Conservation (phyloP, 2,329 filamentous ascomycete species). For the Colletotrichum tropicicola region DNA sequence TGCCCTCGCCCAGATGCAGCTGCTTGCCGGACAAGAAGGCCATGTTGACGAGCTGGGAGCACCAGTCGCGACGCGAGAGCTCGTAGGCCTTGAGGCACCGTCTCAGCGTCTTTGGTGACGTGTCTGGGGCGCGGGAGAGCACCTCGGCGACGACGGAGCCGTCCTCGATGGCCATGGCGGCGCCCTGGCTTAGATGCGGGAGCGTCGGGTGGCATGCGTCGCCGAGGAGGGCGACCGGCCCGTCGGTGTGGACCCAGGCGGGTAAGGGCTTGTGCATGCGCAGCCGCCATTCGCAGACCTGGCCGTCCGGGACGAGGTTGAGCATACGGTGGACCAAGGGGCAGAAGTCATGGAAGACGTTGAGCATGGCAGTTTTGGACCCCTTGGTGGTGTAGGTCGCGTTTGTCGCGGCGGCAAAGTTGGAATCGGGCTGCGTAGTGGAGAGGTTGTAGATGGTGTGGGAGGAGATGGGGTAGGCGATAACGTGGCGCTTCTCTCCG, state of each 20-base stretch:
- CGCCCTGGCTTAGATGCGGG: conserved; percentile 73
- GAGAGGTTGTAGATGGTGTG: conserved; percentile 74
- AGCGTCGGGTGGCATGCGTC: conserved; percentile 75
- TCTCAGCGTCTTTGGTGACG: conserved; percentile 49
- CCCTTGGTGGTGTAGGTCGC: conserved; percentile 71
- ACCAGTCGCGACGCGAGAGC: conserved; percentile 63
- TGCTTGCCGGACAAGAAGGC: conserved; percentile 61
- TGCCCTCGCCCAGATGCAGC: conserved; percentile 66
- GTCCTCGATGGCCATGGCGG: conserved; percentile 75
- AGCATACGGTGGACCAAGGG: conserved; percentile 67
- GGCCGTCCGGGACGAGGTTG: conserved; percentile 66
- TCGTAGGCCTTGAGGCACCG: conserved; percentile 65
- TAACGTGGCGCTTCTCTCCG: conserved; percentile 78
- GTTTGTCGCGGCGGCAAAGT: conserved; percentile 66
- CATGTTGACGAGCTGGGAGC: conserved; percentile 60
- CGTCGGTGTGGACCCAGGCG: conserved; percentile 61
- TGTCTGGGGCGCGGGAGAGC: conserved; percentile 49
- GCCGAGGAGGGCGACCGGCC: conserved; percentile 65
- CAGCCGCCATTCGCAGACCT: conserved; percentile 73
- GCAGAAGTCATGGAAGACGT: conserved; percentile 70
- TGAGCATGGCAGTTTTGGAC: conserved; percentile 67
- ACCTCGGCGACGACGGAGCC: conserved; percentile 67
- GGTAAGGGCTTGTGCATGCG: conserved; percentile 65
- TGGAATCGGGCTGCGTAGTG: conserved; percentile 67
- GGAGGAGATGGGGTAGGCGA: conserved; percentile 77